Conservation (phyloP, 2,329 filamentous ascomycete genomes). For the Nigrospora osmanthi region DNA sequence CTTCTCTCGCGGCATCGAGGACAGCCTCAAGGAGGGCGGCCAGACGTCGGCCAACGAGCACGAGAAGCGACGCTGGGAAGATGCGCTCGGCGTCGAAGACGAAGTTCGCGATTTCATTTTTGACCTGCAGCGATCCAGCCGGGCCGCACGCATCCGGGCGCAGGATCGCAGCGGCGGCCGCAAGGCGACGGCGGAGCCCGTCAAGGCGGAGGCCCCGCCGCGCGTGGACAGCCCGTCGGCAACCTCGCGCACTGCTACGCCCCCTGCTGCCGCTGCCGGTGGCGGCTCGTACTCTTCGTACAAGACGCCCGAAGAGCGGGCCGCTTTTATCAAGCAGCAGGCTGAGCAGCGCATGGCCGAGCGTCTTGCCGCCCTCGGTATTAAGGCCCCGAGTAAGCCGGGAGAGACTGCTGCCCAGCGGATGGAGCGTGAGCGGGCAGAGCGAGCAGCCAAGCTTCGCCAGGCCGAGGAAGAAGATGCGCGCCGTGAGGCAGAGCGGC, state of each 20-base stretch:
- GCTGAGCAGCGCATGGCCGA: slow-evolving; percentile 97
- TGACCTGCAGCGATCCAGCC: slow-evolving; percentile 81
- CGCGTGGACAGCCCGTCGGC: slow-evolving; percentile 46
- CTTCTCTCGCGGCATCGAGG: slow-evolving; percentile 77
- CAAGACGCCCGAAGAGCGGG: slow-evolving; percentile 85
- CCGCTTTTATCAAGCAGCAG: slow-evolving; percentile 94
- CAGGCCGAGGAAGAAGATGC: slow-evolving; percentile 94
- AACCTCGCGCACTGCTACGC: slow-evolving; percentile 46
- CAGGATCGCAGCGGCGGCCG: slow-evolving; percentile 45
- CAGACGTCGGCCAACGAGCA: slow-evolving; percentile 75
- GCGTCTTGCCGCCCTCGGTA: slow-evolving; percentile 83
- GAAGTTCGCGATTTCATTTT: slow-evolving; percentile 98
- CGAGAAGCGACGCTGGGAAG: slow-evolving; percentile 90
- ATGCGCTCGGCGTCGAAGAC: slow-evolving; percentile 91
- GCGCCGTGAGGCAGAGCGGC: slow-evolving; percentile 78
- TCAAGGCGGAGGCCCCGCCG: slow-evolving; percentile 35
- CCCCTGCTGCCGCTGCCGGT: slow-evolving; percentile 36
- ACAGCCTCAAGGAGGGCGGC: slow-evolving; percentile 74
- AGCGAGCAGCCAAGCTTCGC: slow-evolving; percentile 77
- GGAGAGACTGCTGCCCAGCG: slow-evolving; percentile 78
- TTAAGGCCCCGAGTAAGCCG: slow-evolving; percentile 73
- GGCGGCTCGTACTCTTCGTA: slow-evolving; percentile 72
- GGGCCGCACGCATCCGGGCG: slow-evolving; percentile 60
- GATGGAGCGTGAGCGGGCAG: slow-evolving; percentile 78
- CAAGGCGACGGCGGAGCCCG: slow-evolving; percentile 31